Percentiles rank a stretch among this genome's conserved stretches.
Evolutionary conservation across 2,329 filamentous ascomycete genomes (phyloP).

Genomic region (Hypoxylon sp.): DNA sequence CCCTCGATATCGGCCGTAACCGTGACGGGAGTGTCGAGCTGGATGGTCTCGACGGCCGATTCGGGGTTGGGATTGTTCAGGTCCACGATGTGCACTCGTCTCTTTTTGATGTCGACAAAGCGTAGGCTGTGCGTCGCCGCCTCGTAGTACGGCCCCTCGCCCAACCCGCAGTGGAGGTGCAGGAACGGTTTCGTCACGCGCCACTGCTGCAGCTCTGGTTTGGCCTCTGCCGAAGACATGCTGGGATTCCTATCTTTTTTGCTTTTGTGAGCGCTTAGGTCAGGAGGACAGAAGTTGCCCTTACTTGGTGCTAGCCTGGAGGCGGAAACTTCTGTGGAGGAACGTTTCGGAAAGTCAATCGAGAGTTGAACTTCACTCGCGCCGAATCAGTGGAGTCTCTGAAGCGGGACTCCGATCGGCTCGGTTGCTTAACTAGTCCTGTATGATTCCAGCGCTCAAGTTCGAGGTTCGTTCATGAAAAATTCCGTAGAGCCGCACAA

Average conservation of each 20-base stretch:
- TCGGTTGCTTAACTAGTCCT: conserved; percentile 10
- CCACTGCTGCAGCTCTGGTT: conserved; percentile 62
- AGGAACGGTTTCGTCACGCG: conserved; percentile 69
- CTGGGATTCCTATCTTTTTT: conserved; percentile 32
- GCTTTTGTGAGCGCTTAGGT: conserved; percentile 5
- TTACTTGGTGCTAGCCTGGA: conserved; percentile 25
- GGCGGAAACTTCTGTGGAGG: not conserved
- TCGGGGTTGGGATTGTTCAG: conserved; percentile 56
- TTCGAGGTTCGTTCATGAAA: not conserved
- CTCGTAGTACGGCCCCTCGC: conserved; percentile 83
- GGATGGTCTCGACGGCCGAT: conserved; percentile 60
- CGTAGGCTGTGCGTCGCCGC: conserved; percentile 74
- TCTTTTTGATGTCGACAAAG: conserved; percentile 86
- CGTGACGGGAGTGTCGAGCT: conserved; percentile 69
- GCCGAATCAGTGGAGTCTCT: conserved; percentile 24
- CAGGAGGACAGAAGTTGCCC: conserved; percentile 6
- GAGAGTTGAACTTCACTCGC: conserved; percentile 13
- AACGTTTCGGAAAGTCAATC: conserved; percentile 30
- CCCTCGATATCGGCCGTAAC: conserved; percentile 86
- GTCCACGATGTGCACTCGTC: conserved; percentile 80
- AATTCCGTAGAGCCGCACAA: conserved; percentile 8
- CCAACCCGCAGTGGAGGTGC: conserved; percentile 74
- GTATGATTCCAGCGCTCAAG: conserved; percentile 13
- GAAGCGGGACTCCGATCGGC: conserved; percentile 32
- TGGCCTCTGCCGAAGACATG: conserved; percentile 52